These are phyloP conservation scores for Prunella vulgaris DNA, from an alignment of 257 asterid species.

Conservation along the genomic window DNA sequence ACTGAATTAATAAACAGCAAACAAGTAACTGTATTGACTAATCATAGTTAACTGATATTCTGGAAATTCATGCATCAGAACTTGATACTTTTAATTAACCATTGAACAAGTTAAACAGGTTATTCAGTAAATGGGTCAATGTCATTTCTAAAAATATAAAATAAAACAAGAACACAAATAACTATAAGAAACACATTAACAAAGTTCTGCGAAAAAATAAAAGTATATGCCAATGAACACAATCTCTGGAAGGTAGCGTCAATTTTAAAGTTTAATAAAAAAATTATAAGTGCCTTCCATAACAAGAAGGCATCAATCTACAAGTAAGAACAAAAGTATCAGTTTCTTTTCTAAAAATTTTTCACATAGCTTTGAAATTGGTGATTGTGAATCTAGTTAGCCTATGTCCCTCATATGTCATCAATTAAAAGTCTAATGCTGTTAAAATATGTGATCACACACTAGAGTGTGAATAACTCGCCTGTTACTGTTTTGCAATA, in stretches of 20 bases:
- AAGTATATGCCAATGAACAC: neutral
- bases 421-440: neutral
- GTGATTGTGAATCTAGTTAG: neutral
- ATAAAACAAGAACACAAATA: neutral
- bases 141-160: neutral
- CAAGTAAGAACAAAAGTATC: neutral
- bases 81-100: neutral
- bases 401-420: neutral
- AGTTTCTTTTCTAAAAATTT: neutral
- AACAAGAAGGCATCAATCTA: neutral
- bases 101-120: neutral
- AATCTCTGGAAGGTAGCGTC: neutral
- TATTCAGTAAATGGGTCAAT: neutral
- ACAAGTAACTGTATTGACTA: neutral
- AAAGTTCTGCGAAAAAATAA: neutral
- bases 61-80: neutral
- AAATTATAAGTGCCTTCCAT: neutral
- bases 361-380: neutral
- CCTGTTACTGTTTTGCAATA: neutral
- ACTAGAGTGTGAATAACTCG: neutral
- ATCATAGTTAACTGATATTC: constrained; percentile 2
- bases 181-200: neutral
- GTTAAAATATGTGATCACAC: neutral
- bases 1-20: constrained; percentile 12
- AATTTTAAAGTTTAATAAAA: neutral